Evolutionary conservation across 2,329 filamentous ascomycete species (phyloP), one percentile per base, ranked within the genome.

Genomic region (Fusarium tricinctum): DNA sequence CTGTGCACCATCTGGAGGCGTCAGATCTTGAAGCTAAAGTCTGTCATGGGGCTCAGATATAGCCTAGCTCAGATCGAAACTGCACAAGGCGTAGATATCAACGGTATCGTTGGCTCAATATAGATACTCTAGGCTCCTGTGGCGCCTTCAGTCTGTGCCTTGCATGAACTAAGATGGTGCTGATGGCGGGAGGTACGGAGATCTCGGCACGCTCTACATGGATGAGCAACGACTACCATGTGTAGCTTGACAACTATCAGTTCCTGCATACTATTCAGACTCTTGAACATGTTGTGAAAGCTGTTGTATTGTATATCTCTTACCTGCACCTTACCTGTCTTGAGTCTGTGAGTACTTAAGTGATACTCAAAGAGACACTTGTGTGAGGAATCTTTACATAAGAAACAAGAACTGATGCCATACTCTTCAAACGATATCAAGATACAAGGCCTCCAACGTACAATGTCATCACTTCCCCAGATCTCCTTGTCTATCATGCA

Each of bases 151-250:
- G 28, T 32, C 39, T 46, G 33, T 38, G n/a, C 33, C 28, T 45
- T 50, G 50, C 26, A 58, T 63, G 15, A 17, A 35, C 51, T 58
- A 58, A 58, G 40, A 20, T 40, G 26, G 17, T 15, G n/a, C n/a
- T 35, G 44, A 46, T 20, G 23, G 20, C n/a, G 49, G 39, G 44
- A 62, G 44, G 26, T 15, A 17, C 33, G 14, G 28, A 48, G 30
- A 53, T 46, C 40, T 45, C 26, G 42, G 40, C 32, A n/a, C 17
- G 15, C 15, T 44, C 23, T 22, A 26, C 28, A 38, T 63, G 50
- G 22, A 28, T 35, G 51, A 20, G 23, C 8, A 35, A 5, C 22
- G 39, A 45, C 30, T 48, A 30, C n/a, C 26, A 14, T 22, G 17
- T 12, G 8, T 19, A 4, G n/a, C 13, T 26, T 32, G 9, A 7